phyloP scores from a whole-genome alignment of 1,139 yeast species.

The Dujonia santamariae region DNA sequence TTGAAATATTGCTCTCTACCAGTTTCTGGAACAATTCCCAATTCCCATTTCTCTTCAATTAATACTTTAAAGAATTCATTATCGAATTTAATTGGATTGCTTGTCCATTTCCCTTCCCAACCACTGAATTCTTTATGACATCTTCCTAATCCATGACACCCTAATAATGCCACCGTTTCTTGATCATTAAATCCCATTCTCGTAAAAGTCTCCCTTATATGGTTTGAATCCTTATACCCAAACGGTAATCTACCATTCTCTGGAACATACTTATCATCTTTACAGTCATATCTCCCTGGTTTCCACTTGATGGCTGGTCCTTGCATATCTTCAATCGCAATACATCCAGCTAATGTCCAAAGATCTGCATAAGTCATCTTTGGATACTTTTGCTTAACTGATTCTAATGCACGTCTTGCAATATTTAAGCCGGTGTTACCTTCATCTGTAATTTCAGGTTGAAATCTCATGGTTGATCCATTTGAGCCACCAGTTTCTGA shows the following conservation, averaged over 20 bases:
- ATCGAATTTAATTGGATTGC: conserved; percentile 30
- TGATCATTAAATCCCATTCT: conserved; percentile 63
- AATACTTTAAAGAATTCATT: conserved; percentile 35
- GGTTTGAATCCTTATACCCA: conserved; percentile 51
- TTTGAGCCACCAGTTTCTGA: conserved; percentile 65
- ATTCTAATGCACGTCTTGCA: conserved; percentile 56
- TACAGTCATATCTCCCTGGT: conserved; percentile 62
- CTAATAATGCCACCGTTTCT: conserved; percentile 61
- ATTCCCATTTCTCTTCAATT: conserved; percentile 28
- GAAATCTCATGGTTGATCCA: conserved; percentile 64
- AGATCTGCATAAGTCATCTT: conserved; percentile 63
- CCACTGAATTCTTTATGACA: conserved; percentile 54
- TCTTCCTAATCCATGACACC: conserved; percentile 66
- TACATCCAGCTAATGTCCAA: conserved; percentile 64
- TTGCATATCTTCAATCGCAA: conserved; percentile 58
- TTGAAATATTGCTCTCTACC: conserved; percentile 38
- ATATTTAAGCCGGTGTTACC: conserved; percentile 61
- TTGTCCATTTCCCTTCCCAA: conserved; percentile 44
- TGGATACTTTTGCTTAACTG: conserved; percentile 53
- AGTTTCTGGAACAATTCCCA: conserved; percentile 36
- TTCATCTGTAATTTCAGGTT: conserved; percentile 44
- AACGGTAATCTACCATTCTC: conserved; percentile 63
- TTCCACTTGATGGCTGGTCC: conserved; percentile 59
- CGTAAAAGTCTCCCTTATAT: conserved; percentile 50
- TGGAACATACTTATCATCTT: conserved; percentile 50